A percentile compares a stretch with the other conserved stretches of the same genome.
Conservation (phyloP, 2,329 filamentous ascomycete genomes). For the Grosmannia serpens region DNA sequence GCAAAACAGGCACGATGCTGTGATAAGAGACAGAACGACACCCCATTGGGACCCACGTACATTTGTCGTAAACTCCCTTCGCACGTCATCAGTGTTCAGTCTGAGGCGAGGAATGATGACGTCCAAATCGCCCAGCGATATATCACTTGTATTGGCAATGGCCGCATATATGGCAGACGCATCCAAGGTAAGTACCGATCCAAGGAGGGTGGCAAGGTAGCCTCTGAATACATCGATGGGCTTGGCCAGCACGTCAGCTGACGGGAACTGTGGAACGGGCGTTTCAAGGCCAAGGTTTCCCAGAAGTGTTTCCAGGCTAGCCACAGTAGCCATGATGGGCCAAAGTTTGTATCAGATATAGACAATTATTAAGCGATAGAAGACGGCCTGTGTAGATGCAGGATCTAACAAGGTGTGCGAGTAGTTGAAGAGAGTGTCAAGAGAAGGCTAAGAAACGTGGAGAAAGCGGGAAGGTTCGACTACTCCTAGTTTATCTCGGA, state of each 20-base stretch:
- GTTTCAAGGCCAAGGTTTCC: conserved; percentile 38
- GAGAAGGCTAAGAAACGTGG: too few species aligned
- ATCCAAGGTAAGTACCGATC: conserved; percentile 13
- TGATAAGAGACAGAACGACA: too few species aligned
- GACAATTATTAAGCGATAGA: too few species aligned
- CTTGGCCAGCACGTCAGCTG: conserved; percentile 12
- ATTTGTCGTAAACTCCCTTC: not conserved
- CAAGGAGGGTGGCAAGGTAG: conserved; percentile 16
- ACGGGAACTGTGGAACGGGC: conserved; percentile 20
- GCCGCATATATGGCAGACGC: conserved; percentile 17
- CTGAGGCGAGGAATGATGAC: conserved; percentile 20
- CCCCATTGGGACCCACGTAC: too few species aligned
- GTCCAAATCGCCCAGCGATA: conserved; percentile 15
- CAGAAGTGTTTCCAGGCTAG: conserved; percentile 47
- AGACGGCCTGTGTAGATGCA: too few species aligned
- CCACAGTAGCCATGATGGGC: conserved; percentile 26
- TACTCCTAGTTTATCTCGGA: not conserved
- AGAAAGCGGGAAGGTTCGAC: not conserved
- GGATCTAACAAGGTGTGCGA: too few species aligned
- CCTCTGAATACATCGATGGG: conserved; percentile 21
- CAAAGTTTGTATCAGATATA: not conserved
- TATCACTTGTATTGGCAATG: conserved; percentile 16
- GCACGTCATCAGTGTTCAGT: not conserved
- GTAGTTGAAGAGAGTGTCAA: too few species aligned
- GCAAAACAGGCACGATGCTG: too few species aligned